Percentiles rank a stretch among this genome's conserved stretches.
Evolutionary conservation across 2,329 filamentous ascomycete genomes (phyloP).

Genomic region (Peltaster fructicola): DNA sequence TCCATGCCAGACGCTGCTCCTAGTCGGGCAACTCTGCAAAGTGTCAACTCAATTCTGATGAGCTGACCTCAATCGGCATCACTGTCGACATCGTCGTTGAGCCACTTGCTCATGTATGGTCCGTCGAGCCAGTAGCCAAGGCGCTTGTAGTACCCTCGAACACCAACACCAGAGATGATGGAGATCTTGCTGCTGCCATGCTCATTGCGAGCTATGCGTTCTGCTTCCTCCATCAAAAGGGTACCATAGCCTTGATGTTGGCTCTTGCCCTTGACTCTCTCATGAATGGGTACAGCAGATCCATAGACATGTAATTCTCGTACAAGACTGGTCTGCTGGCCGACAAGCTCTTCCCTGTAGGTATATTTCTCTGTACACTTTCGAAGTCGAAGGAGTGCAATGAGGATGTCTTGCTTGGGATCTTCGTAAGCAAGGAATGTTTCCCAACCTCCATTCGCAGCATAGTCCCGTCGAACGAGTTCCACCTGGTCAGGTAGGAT

Average conservation of each 20-base stretch:
- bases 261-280: conserved; percentile 86
- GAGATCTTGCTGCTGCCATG: conserved; percentile 89
- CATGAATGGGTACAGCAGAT: conserved; percentile 91
- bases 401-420: conserved; percentile 93
- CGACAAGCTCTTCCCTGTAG: conserved; percentile 69
- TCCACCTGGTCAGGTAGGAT: conserved; percentile 93
- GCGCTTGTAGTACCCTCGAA: conserved; percentile 84
- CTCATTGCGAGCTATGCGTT: conserved; percentile 84
- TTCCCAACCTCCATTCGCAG: conserved; percentile 93
- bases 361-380: conserved; percentile 88
- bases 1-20: conserved; percentile 67
- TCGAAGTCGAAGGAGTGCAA: conserved; percentile 70
- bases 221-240: conserved; percentile 91
- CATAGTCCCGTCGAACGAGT: conserved; percentile 82
- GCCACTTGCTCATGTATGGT: conserved; percentile 42
- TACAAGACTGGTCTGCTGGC: conserved; percentile 80
- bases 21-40: conserved; percentile 69
- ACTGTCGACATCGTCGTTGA: conserved; percentile 14
- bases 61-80: conserved; percentile 17
- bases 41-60: conserved; percentile 83
- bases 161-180: conserved; percentile 94
- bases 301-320: conserved; percentile 94
- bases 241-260: conserved; percentile 97
- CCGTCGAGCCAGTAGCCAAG: conserved; percentile 89
- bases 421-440: conserved; percentile 97